phyloP scores from a whole-genome alignment of 805 yeast genomes.

The Deakozyma indianensis region DNA sequence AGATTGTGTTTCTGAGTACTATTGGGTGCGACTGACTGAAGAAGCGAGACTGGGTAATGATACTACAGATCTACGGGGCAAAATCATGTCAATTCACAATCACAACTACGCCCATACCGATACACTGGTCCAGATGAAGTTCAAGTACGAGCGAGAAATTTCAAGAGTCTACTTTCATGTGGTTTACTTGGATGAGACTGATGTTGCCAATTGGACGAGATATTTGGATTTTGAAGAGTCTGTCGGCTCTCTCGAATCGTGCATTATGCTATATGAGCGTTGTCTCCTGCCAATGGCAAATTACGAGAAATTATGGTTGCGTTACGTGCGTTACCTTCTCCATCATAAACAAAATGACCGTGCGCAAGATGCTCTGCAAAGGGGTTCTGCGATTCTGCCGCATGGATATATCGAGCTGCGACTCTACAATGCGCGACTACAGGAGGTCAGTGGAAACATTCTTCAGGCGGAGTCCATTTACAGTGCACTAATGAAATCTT shows the following conservation, averaged over 20 bases:
- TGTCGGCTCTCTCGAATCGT: slow-evolving; percentile 17
- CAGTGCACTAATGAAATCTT: background rate
- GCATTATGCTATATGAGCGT: slow-evolving; percentile 49
- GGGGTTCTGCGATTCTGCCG: background rate
- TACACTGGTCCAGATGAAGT: background rate
- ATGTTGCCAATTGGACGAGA: slow-evolving; percentile 40
- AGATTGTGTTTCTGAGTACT: background rate
- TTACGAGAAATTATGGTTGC: slow-evolving; percentile 52
- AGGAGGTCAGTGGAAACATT: background rate
- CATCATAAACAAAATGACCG: background rate
- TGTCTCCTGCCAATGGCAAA: slow-evolving; percentile 42
- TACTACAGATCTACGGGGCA: background rate
- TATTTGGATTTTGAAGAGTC: slow-evolving; percentile 46
- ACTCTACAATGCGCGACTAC: background rate
- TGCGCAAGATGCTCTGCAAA: background rate
- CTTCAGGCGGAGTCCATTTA: background rate
- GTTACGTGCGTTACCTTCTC: slow-evolving; percentile 41
- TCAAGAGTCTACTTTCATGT: slow-evolving; percentile 46
- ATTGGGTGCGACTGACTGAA: background rate
- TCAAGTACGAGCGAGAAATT: slow-evolving; percentile 40
- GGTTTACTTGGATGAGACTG: slow-evolving; percentile 30
- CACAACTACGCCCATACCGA: background rate
- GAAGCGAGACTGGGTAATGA: background rate
- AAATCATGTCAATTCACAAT: background rate
- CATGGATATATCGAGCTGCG: background rate